phyloP scores from a whole-genome alignment of 2,329 filamentous ascomycete genomes.

The Lojkania enalia region DNA sequence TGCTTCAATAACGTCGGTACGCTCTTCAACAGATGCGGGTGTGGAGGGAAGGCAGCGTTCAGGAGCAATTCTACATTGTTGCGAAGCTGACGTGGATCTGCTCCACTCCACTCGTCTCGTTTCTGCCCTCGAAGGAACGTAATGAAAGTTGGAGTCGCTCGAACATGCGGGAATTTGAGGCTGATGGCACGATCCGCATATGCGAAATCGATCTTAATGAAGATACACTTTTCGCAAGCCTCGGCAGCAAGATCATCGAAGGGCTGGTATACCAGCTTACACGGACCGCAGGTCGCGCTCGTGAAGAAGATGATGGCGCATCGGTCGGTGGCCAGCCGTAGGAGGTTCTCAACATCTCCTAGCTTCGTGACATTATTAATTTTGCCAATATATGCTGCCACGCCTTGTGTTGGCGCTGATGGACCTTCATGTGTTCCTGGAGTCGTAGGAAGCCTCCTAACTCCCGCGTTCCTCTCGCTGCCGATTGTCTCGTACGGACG shows the following conservation, averaged over 20 bases:
- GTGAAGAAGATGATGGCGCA: conserved; percentile 92
- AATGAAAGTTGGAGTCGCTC: conserved; percentile 84
- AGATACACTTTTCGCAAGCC: conserved; percentile 65
- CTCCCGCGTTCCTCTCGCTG: not conserved
- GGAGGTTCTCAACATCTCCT: conserved; percentile 62
- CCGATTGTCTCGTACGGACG: conserved; percentile 15
- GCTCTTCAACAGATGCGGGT: conserved; percentile 72
- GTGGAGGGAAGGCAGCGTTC: conserved; percentile 73
- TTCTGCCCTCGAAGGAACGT: conserved; percentile 78
- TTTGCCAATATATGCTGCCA: conserved; percentile 42
- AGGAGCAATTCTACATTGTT: conserved; percentile 74
- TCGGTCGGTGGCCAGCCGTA: conserved; percentile 63
- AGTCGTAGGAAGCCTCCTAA: not conserved
- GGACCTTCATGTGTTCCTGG: not conserved
- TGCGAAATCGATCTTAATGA: conserved; percentile 84
- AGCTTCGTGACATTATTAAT: conserved; percentile 66
- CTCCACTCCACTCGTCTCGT: conserved; percentile 79
- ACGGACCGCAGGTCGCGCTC: conserved; percentile 81
- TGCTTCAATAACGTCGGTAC: conserved; percentile 70
- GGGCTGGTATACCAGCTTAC: conserved; percentile 78
- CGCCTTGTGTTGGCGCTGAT: conserved; percentile 12
- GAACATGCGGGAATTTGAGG: conserved; percentile 64
- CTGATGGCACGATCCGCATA: conserved; percentile 64
- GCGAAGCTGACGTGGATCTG: conserved; percentile 68
- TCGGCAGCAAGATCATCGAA: conserved; percentile 81